Percentiles rank a stretch among this genome's conserved stretches.
Evolutionary conservation across 2,329 filamentous ascomycete genomes (phyloP).

Genomic region (Xylaria sp.): DNA sequence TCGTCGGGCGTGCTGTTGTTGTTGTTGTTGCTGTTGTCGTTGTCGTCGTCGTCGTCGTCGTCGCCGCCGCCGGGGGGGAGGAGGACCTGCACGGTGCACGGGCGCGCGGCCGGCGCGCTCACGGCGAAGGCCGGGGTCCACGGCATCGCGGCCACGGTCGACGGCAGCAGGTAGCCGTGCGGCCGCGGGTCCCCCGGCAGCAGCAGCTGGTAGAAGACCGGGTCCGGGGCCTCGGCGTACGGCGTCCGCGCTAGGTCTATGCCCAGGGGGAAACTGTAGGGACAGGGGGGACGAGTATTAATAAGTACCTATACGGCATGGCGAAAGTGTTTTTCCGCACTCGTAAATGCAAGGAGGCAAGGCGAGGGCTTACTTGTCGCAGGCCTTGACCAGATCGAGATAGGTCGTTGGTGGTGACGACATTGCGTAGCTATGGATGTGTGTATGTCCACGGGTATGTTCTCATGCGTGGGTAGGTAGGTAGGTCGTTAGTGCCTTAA

Average conservation of each 20-base stretch:
- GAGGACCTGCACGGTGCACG: constrained; percentile 34
- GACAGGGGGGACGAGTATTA: no score
- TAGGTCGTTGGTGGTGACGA: constrained; percentile 28
- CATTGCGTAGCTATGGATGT: no score
- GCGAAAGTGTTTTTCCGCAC: no score
- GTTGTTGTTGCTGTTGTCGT: no score
- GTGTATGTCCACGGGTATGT: no score
- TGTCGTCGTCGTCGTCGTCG: no score
- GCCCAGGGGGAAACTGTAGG: constrained; percentile 50
- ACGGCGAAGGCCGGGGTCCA: constrained; percentile 42
- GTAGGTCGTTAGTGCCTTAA: no score
- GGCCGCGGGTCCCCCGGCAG: constrained; percentile 48
- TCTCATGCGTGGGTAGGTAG: no score
- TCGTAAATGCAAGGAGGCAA: background rate
- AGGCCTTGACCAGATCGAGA: constrained; percentile 43
- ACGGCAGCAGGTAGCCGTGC: constrained; percentile 52
- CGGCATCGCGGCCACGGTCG: constrained; percentile 48
- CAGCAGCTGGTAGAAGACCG: constrained; percentile 47
- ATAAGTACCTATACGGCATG: constrained; percentile 19
- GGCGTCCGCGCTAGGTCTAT: constrained; percentile 40
- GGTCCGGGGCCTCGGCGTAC: constrained; percentile 8
- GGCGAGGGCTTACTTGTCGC: constrained; percentile 45
- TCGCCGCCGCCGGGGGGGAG: no score
- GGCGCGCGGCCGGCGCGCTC: constrained; percentile 29
- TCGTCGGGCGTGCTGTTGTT: constrained; percentile 25